These are phyloP conservation scores for Borovskyia barvae DNA, from an alignment of 208 protist species.

Conservation along the genomic window DNA sequence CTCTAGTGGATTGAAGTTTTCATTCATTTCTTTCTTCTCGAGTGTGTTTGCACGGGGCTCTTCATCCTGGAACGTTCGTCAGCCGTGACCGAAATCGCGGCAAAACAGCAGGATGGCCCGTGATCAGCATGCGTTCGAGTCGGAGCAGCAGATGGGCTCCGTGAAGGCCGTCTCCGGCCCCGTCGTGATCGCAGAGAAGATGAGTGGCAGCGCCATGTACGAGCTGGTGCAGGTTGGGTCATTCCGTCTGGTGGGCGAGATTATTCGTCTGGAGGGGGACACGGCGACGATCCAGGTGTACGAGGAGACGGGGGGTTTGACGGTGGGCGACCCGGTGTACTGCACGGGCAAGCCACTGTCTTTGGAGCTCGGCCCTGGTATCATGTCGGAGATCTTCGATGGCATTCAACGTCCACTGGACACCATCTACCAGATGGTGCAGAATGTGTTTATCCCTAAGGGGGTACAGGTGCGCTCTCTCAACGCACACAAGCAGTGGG, in stretches of 20 bases:
- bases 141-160: constrained; percentile 75
- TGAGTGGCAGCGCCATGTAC: constrained; percentile 99
- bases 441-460: constrained; percentile 99
- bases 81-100: no score
- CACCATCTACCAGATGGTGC: constrained; percentile 95
- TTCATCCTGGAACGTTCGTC: no score
- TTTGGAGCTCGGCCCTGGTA: constrained; percentile 99
- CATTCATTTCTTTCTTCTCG: background rate
- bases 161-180: constrained; percentile 94
- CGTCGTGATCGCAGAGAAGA: constrained; percentile 99
- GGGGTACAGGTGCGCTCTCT: constrained; percentile 97
- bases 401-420: constrained; percentile 99
- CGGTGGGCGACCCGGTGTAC: constrained; percentile 98
- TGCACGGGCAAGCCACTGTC: constrained; percentile 99
- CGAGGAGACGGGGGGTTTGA: constrained; percentile 99
- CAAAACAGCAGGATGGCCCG: constrained; percentile 48
- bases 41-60: no score
- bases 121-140: constrained; percentile 68
- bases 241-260: constrained; percentile 98
- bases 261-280: constrained; percentile 99
- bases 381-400: constrained; percentile 99
- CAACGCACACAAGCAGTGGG: constrained; percentile 93
- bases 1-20: background rate
- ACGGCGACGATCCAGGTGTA: constrained; percentile 99
- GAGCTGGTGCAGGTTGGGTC: constrained; percentile 99